Evolutionary conservation across 345 rosid genomes (phyloP), one percentile per base, ranked within the genome.

Genomic region (Laguncularia racemosa): DNA sequence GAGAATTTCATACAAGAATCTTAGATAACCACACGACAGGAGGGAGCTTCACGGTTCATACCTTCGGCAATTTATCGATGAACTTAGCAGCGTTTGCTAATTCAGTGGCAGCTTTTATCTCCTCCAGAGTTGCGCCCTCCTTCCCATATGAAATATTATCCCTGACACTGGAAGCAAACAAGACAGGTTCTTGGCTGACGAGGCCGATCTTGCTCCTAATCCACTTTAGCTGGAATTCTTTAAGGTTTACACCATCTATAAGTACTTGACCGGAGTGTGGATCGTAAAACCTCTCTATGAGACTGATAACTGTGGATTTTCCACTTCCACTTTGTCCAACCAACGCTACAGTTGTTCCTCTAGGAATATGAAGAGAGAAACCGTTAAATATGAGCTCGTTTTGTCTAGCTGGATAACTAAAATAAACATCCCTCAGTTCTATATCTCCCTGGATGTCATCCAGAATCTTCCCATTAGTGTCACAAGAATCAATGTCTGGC

Each of bases 251-350:
- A 43, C 85, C 90, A 54, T 89, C 96, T 6, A 85, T 76, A 1
- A 83, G 76, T 38, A 89, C 81, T 71, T 76, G 72, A 0, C 95
- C 95, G 0, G 85, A 56, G 15, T 66, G 82, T 0, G 91, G 96
- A 67, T 89, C 96, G 47, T 86, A 89, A 55, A 86, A 89, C 65
- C 96, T 80, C 74, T 89, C 91, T 5, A 89, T 78, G 49, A 89
- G 65, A 71, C 87, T 86, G 33, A 86, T 78, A 1, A 79, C 90
- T 0, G 96, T 89, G n/a, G 96, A 89, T 69, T 85, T 89, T 21
- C 95, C 95, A 52, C 96, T 89, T 57, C 96, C 96, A 23, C 95
- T 89, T 58, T 89, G 89, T 45, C 96, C 96, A 48, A 89, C 96
- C 62, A 89, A 60, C 15, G 96, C 96, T 15, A 82, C 76, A 16